These are phyloP conservation scores for Scheffersomyces cryptocercus DNA, from an alignment of 1,139 yeast species.

Conservation along the genomic window DNA sequence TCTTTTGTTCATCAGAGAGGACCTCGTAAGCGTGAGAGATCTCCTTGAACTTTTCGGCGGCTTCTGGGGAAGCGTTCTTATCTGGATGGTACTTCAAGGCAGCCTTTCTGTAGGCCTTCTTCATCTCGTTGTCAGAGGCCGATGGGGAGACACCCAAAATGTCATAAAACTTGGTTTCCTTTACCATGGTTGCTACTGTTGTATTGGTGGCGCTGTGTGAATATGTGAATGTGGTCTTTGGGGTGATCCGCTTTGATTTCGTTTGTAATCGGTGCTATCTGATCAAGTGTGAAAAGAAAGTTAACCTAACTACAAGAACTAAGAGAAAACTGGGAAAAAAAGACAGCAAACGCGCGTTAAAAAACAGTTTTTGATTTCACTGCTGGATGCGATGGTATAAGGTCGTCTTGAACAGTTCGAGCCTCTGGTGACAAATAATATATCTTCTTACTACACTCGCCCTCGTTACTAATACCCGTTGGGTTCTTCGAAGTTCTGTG, in stretches of 20 bases:
- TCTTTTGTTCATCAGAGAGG: constrained; percentile 81
- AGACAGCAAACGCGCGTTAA: no score
- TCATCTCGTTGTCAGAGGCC: constrained; percentile 82
- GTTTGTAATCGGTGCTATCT: no score
- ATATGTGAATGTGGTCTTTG: not conserved
- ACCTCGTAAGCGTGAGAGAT: constrained; percentile 89
- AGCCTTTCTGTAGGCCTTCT: constrained; percentile 91
- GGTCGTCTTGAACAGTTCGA: no score
- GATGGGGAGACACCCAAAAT: constrained; percentile 75
- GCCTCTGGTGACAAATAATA: no score
- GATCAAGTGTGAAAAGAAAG: no score
- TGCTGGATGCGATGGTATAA: no score
- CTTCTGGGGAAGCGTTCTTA: constrained; percentile 77
- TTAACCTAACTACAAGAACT: no score
- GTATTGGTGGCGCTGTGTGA: constrained; percentile 5
- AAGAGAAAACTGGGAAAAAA: no score
- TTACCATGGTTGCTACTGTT: constrained; percentile 59
- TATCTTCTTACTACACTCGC: constrained; percentile 3
- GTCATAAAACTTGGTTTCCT: constrained; percentile 87
- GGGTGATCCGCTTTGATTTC: no score
- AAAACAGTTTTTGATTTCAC: no score
- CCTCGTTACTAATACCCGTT: no score
- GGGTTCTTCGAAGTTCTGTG: constrained; percentile 5
- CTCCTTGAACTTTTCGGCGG: constrained; percentile 95
- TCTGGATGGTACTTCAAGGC: constrained; percentile 97